Evolutionary conservation across 768 basidiomycete genomes (phyloP), one percentile per base, ranked within the genome.

Genomic region (Nidularia sp.): DNA sequence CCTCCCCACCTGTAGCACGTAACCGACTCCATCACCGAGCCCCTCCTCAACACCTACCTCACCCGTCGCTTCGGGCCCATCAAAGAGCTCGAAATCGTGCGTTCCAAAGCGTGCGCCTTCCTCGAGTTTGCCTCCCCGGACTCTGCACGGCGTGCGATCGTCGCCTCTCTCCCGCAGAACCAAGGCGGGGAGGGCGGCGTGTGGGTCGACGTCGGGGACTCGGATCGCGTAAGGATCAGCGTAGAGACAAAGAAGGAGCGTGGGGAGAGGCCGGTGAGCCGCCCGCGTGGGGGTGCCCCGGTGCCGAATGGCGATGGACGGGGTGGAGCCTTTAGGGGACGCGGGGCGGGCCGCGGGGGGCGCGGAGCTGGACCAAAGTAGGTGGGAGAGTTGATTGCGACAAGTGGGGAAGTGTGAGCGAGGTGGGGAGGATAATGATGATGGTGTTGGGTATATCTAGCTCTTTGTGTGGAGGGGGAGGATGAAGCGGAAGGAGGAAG

Each of bases 181-280:
- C 83, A 85, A 57, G 94, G 94, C 53, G 95, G 94, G 35, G 92
- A 95, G 56, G 94, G 93, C 51, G 95, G 94, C 10, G 78, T 98
- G 55, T 85, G 81, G 64, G 68, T 96, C 48, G 88, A 89, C 46
- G 75, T 78, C 6, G 85, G 79, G 3, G 83, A 81, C 5, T 67
- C 56, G 18, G 72, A 73, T 2, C 71, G 69, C 52, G 67, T 79
- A 34, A 74, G 86, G 53, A 84, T 98, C 53, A 77, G 72, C 54
- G 83, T 98, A 34, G 94, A 96, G 78, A 90, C 88, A 42, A 82
- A 90, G 68, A 97, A 93, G 76, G 94, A 98, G 72, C 80, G 93
- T 44, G 83, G 84, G 35, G 93, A 97, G n/a, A 72, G 94, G 52
- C 85, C 86, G 2, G 70, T 76, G 2, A 75, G 69, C 56, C 70